phyloP scores from a whole-genome alignment of 352 stramenopile species.

The Blastocystis sp. region DNA sequence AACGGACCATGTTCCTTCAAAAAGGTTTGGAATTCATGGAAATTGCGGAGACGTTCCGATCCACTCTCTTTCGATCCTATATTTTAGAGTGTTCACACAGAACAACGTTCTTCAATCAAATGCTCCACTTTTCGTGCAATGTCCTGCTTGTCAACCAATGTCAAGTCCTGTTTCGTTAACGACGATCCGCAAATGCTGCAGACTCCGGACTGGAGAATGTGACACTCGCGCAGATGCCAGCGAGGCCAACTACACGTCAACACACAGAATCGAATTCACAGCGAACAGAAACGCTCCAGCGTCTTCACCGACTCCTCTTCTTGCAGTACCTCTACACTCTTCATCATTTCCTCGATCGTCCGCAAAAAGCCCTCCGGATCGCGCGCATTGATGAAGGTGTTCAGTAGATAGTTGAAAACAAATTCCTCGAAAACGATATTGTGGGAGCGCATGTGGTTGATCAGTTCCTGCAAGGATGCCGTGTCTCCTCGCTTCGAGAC shows the following conservation, averaged over 20 bases:
- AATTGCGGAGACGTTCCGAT: constrained; percentile 66
- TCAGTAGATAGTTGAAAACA: constrained; percentile 27
- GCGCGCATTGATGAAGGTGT: not conserved
- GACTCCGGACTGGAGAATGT: not conserved
- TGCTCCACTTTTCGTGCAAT: constrained; percentile 3
- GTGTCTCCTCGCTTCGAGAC: constrained; percentile 21
- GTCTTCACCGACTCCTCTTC: constrained; percentile 2
- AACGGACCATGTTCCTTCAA: constrained; percentile 68
- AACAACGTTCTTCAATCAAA: not conserved
- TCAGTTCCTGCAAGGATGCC: not conserved
- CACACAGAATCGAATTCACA: not conserved
- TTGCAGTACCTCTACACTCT: not conserved
- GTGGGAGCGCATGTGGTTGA: not conserved
- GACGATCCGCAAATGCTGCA: not conserved
- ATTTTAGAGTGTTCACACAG: not conserved
- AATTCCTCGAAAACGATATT: not conserved
- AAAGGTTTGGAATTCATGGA: constrained; percentile 72
- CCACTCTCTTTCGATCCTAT: constrained; percentile 70
- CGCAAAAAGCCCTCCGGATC: not conserved
- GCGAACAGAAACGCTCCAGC: not conserved
- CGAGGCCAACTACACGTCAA: constrained; percentile 5
- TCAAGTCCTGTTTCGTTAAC: not conserved
- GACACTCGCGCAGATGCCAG: not conserved
- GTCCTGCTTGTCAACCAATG: not conserved
- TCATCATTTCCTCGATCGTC: not conserved